phyloP scores from a whole-genome alignment of 306 rosid species.

The Urtica urens region DNA sequence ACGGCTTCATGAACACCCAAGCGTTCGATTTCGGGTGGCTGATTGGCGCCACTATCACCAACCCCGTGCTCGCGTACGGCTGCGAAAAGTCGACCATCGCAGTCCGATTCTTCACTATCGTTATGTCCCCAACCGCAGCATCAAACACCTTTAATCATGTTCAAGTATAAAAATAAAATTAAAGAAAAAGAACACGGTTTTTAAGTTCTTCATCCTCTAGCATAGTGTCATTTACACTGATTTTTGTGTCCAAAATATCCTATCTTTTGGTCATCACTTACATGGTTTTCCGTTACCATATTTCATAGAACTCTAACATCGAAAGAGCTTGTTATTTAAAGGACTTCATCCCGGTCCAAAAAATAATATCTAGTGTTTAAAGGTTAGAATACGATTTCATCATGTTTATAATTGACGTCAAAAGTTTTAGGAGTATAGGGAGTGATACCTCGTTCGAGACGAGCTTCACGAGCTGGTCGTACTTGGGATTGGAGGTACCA shows the following conservation, averaged over 20 bases:
- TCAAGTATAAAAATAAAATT: slow-evolving; percentile 20
- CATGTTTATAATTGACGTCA: too few relatives aligned
- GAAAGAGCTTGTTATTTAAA: too few relatives aligned
- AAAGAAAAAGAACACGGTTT: slow-evolving; percentile 6
- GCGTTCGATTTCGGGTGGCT: slow-evolving; percentile 44
- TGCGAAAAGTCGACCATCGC: slow-evolving; percentile 78
- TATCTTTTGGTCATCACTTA: too few relatives aligned
- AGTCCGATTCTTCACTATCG: slow-evolving; percentile 83
- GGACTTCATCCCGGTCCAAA: too few relatives aligned
- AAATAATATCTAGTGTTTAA: too few relatives aligned
- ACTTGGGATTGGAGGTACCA: slow-evolving; percentile 67
- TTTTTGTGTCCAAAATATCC: too few relatives aligned
- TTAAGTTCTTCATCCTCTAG: too few relatives aligned
- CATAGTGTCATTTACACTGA: too few relatives aligned
- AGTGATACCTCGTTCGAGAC: slow-evolving; percentile 51
- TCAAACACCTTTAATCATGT: slow-evolving; percentile 81
- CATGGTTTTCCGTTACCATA: too few relatives aligned
- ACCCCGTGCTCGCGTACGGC: slow-evolving; percentile 78
- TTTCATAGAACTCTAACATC: too few relatives aligned
- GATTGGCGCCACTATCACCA: slow-evolving; percentile 83
- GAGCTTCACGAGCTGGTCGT: slow-evolving; percentile 51
- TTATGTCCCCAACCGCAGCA: slow-evolving; percentile 93
- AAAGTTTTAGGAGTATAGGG: too few relatives aligned
- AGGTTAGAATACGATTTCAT: too few relatives aligned
- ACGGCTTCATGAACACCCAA: slow-evolving; percentile 89